Evolutionary conservation across 2,329 filamentous ascomycete genomes (phyloP), one percentile per base, ranked within the genome.

Genomic region (Curvularia lunata): DNA sequence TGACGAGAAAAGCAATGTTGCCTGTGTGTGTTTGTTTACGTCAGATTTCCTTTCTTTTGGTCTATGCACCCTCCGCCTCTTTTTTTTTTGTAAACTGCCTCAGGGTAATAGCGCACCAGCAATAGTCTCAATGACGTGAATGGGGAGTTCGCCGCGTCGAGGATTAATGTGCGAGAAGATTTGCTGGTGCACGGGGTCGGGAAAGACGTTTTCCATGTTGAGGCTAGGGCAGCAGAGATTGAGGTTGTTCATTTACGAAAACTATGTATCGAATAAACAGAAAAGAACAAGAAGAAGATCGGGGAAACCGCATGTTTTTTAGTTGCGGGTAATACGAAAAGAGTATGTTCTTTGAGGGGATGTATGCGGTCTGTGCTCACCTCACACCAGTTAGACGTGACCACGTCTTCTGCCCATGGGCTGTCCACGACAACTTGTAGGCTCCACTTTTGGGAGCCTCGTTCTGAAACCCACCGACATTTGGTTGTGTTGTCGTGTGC

Each of bases 1-100:
- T 59, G 45, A 59, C 28, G 4, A 59, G 53, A 13, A 59, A 59
- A 2, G 53, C 23, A 25, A 59, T 56, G 32, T 59, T 59, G 43
- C 38, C 52, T 59, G 9, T 7, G 7, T 2, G 27, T 43, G 8
- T 3, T n/a, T n/a, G n/a, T n/a, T n/a, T 6, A 25, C 6, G 25
- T 43, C 25, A 43, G 41, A 8, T 16, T 42, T 16, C 16, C 16
- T 42, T 3, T 43, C 6, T 25, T 27, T n/a, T 43, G 7, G 0
- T 6, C 9, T 25, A 7, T 25, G 16, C n/a, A 5, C 2, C 12
- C 13, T 42, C 13, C 13, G 19, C 9, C 9, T 19, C 9, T 23
- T 23, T 7, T 13, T 25, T 27, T 18, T 16, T 37, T 9, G 13
- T 37, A 12, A 5, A 18, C 7, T 5, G 4, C 12, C 4, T 34